Conservation (phyloP, 345 rosid genomes). For the Raphanus raphanistrum region DNA sequence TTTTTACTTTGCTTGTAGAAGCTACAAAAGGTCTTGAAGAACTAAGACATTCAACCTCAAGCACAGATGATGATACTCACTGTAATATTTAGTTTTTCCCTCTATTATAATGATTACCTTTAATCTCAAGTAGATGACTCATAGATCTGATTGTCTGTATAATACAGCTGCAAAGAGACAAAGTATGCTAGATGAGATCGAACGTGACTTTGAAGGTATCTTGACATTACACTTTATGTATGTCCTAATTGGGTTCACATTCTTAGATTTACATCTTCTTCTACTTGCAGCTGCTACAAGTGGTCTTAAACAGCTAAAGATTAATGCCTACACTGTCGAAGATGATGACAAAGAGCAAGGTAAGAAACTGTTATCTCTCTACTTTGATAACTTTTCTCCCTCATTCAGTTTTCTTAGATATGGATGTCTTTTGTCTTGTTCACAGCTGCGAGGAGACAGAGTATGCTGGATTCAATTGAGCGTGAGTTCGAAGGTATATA, state of each 20-base stretch:
- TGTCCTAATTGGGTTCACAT: background rate
- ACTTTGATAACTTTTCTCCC: background rate
- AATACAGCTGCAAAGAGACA: slow-evolving; percentile 32
- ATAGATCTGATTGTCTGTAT: slow-evolving; percentile 11
- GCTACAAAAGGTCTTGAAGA: slow-evolving; percentile 43
- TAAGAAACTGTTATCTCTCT: slow-evolving; percentile 9
- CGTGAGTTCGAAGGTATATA: slow-evolving; percentile 33
- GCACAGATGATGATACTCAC: slow-evolving; percentile 27
- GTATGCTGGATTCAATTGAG: slow-evolving; percentile 40
- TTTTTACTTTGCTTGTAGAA: slow-evolving; percentile 27
- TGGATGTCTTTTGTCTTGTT: background rate
- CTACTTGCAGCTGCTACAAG: slow-evolving; percentile 34
- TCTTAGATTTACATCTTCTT: slow-evolving; percentile 1
- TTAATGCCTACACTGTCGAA: slow-evolving; percentile 33
- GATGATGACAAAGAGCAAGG: slow-evolving; percentile 32
- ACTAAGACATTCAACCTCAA: slow-evolving; percentile 23
- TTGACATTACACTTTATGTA: slow-evolving; percentile 3
- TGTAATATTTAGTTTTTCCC: slow-evolving; percentile 4
- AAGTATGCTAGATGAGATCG: slow-evolving; percentile 36
- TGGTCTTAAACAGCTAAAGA: slow-evolving; percentile 35
- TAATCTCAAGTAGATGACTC: background rate
- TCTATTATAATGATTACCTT: background rate
- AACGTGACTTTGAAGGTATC: slow-evolving; percentile 41
- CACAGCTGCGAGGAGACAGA: slow-evolving; percentile 26
- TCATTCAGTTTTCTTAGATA: slow-evolving; percentile 9